phyloP scores from a whole-genome alignment of 257 asterid genomes.

The Petrea volubilis region DNA sequence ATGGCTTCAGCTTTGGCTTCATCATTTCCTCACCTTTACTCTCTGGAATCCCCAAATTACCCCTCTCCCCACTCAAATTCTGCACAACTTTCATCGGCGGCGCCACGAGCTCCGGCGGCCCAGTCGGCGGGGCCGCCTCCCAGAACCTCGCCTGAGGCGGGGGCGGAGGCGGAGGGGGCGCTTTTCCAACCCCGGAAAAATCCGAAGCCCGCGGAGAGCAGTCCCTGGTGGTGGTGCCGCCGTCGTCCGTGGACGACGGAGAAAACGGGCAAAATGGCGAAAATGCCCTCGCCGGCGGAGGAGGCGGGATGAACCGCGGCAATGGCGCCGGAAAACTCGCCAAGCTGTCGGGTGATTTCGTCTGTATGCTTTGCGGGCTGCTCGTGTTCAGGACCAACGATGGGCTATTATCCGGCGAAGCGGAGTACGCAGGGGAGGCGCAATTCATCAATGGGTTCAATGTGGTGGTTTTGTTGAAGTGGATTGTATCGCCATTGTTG shows the following conservation, averaged over 20 bases:
- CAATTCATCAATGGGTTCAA: constrained; percentile 38
- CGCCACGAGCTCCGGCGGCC: constrained; percentile 65
- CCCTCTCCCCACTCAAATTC: constrained; percentile 24
- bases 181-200: constrained; percentile 36
- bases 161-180: constrained; percentile 44
- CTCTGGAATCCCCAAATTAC: constrained; percentile 28
- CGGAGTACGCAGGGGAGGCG: constrained; percentile 46
- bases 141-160: constrained; percentile 51
- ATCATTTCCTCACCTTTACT: constrained; percentile 37
- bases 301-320: constrained; percentile 55
- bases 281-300: constrained; percentile 41
- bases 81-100: constrained; percentile 50
- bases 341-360: constrained; percentile 71
- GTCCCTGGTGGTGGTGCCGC: constrained; percentile 45
- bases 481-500: constrained; percentile 11
- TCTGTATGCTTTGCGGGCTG: constrained; percentile 63
- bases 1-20: constrained; percentile 74
- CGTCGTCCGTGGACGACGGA: constrained; percentile 56
- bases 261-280: constrained; percentile 58
- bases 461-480: constrained; percentile 31
- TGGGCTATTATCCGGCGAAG: constrained; percentile 60
- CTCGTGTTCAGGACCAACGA: constrained; percentile 42
- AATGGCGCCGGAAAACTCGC: constrained; percentile 57
- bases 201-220: constrained; percentile 62
- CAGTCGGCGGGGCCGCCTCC: constrained; percentile 35